Evolutionary conservation across 208 protist genomes (phyloP).

Genomic region (Leptomonas pyrrhocoris): DNA sequence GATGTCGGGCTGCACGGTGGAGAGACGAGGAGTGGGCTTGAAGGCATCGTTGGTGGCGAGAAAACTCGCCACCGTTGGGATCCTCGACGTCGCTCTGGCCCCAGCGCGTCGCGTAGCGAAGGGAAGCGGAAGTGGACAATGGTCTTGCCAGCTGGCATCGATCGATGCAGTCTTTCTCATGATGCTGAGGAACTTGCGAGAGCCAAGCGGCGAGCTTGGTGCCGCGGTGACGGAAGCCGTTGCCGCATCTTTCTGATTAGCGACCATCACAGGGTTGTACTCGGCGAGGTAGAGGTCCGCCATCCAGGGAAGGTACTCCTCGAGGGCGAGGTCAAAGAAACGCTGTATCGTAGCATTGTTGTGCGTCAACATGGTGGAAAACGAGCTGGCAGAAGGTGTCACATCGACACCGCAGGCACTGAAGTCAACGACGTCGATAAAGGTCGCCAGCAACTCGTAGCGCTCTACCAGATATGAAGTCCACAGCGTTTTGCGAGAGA

Average conservation of each 20-base stretch:
- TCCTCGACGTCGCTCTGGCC: no score
- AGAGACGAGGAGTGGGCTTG: neutral
- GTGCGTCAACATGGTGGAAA: neutral
- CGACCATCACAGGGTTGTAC: neutral
- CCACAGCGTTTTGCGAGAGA: conserved; percentile 3
- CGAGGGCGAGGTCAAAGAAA: conserved; percentile 1
- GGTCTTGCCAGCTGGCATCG: no score
- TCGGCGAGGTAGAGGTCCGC: conserved; percentile 5
- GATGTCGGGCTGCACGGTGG: neutral
- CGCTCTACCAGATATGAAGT: conserved; percentile 9
- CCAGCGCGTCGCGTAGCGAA: no score
- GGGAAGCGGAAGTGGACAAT: no score
- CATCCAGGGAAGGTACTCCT: conserved; percentile 12
- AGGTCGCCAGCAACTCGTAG: neutral
- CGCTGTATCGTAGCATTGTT: neutral
- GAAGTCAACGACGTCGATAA: neutral
- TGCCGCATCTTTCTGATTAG: neutral
- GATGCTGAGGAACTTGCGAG: conserved; percentile 15
- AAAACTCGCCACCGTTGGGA: conserved; percentile 1
- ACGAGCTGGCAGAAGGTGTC: neutral
- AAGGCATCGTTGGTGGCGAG: neutral
- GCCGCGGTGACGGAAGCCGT: neutral
- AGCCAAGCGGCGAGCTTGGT: no score
- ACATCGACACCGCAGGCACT: neutral
- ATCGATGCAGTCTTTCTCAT: neutral